phyloP scores from a whole-genome alignment of 306 rosid genomes.

The Abrus precatorius region DNA sequence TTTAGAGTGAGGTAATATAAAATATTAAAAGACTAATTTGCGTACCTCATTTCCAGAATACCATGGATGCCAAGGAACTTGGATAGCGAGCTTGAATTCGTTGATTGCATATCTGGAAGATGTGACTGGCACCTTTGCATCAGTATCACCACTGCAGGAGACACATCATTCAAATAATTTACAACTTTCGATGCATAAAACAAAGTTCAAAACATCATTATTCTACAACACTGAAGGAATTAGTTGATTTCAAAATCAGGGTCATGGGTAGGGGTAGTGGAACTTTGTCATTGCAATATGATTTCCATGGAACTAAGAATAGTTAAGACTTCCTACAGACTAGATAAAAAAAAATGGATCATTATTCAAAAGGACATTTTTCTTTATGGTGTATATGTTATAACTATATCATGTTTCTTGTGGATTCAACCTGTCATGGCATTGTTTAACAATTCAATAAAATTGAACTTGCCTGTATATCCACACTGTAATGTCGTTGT shows the following conservation, averaged over 20 bases:
- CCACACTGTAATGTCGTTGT: constrained; percentile 44
- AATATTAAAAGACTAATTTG: background rate
- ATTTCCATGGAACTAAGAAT: background rate
- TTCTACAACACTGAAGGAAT: background rate
- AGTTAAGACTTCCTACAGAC: background rate
- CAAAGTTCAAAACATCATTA: background rate
- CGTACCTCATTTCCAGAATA: constrained; percentile 61
- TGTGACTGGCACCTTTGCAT: constrained; percentile 59
- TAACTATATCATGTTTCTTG: background rate
- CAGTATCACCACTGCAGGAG: constrained; percentile 63
- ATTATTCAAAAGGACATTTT: background rate
- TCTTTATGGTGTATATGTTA: background rate
- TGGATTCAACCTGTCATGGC: constrained; percentile 8
- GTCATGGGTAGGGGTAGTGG: background rate
- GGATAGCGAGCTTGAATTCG: constrained; percentile 48
- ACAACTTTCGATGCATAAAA: background rate
- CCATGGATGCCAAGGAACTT: constrained; percentile 65
- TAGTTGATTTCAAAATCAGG: background rate
- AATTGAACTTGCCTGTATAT: constrained; percentile 50
- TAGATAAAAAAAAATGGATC: background rate
- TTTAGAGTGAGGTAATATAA: background rate
- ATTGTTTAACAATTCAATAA: background rate
- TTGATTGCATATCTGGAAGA: constrained; percentile 63
- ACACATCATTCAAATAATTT: background rate
- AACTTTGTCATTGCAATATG: background rate